phyloP scores from a whole-genome alignment of 2,329 filamentous ascomycete genomes.

The Salinomyces thailandicus region DNA sequence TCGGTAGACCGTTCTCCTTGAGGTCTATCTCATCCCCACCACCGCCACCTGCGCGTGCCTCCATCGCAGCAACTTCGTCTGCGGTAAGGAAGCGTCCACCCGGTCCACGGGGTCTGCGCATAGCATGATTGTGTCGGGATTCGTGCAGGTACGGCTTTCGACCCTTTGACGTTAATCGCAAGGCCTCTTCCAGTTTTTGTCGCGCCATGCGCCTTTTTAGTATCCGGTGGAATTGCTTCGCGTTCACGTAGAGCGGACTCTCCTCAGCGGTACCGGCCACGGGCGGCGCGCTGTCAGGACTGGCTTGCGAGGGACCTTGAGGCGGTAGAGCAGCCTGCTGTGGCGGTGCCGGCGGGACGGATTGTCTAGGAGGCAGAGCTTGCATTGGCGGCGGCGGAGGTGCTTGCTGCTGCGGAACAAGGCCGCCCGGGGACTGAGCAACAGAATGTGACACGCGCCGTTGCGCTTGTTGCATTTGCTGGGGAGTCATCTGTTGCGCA shows the following conservation, averaged over 20 bases:
- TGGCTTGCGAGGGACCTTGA: conserved; percentile 47
- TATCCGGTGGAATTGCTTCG: conserved; percentile 97
- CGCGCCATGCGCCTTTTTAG: conserved; percentile 86
- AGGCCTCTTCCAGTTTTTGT: conserved; percentile 84
- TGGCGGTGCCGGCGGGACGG: conserved; percentile 58
- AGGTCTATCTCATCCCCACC: not conserved
- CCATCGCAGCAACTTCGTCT: conserved; percentile 87
- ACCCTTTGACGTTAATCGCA: conserved; percentile 86
- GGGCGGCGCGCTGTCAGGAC: conserved; percentile 58
- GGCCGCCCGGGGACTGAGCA: conserved; percentile 48
- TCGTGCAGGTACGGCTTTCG: conserved; percentile 96
- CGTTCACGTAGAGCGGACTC: conserved; percentile 92
- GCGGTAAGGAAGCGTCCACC: conserved; percentile 93
- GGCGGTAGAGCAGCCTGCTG: conserved; percentile 43
- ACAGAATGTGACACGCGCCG: conserved; percentile 64
- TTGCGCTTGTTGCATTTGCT: conserved; percentile 19
- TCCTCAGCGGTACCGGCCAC: conserved; percentile 66
- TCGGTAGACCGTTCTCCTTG: conserved; percentile 1
- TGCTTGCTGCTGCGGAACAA: conserved; percentile 19
- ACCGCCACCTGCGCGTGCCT: conserved; percentile 43
- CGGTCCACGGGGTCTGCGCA: conserved; percentile 86
- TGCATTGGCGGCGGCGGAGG: conserved; percentile 39
- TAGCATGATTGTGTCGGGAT: conserved; percentile 94
- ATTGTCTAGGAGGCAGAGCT: conserved; percentile 55
- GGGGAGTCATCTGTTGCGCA: conserved; percentile 48